These are phyloP conservation scores for Mortierella sp. DNA, from an alignment of 371 early-diverging fungal genomes.

Conservation along the genomic window DNA sequence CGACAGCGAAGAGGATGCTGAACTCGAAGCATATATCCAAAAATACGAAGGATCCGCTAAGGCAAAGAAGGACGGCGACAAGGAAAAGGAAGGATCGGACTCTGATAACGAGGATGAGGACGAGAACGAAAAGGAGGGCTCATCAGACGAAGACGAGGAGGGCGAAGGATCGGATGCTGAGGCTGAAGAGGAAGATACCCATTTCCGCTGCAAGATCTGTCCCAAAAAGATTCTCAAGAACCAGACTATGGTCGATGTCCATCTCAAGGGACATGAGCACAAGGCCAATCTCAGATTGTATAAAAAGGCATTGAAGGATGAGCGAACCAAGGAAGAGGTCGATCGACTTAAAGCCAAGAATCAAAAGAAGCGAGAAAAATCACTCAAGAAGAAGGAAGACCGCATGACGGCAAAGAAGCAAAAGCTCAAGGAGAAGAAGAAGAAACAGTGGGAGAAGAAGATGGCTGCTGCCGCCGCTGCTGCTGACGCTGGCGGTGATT, in stretches of 20 bases:
- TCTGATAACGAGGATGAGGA: slow-evolving; percentile 5
- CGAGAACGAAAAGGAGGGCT: slow-evolving; percentile 17
- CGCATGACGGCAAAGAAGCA: slow-evolving; percentile 38
- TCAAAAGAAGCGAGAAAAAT: slow-evolving; percentile 48
- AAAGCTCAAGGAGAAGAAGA: slow-evolving; percentile 57
- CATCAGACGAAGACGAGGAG: slow-evolving; percentile 33
- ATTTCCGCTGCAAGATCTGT: slow-evolving; percentile 56
- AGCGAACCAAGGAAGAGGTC: slow-evolving; percentile 39
- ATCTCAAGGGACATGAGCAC: slow-evolving; percentile 50
- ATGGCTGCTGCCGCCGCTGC: slow-evolving; percentile 39
- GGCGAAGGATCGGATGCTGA: slow-evolving; percentile 26
- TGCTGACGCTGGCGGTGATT: slow-evolving; percentile 1
- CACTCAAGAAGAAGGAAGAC: slow-evolving; percentile 42
- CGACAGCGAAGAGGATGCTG: slow-evolving; percentile 50
- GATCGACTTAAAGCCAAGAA: slow-evolving; percentile 40
- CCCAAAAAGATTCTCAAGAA: slow-evolving; percentile 54
- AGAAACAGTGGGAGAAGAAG: slow-evolving; percentile 51
- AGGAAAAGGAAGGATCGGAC: slow-evolving; percentile 5
- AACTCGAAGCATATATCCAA: slow-evolving; percentile 50
- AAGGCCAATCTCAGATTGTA: slow-evolving; percentile 38
- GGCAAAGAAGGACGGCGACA: too few species aligned
- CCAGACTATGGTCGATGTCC: slow-evolving; percentile 49
- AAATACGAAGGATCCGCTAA: slow-evolving; percentile 31
- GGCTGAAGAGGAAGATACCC: slow-evolving; percentile 31
- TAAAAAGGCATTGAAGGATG: slow-evolving; percentile 46